Base-by-base conservation (phyloP, 2,329 filamentous ascomycete species). In the Magnaporthiopsis rhizophila region DNA sequence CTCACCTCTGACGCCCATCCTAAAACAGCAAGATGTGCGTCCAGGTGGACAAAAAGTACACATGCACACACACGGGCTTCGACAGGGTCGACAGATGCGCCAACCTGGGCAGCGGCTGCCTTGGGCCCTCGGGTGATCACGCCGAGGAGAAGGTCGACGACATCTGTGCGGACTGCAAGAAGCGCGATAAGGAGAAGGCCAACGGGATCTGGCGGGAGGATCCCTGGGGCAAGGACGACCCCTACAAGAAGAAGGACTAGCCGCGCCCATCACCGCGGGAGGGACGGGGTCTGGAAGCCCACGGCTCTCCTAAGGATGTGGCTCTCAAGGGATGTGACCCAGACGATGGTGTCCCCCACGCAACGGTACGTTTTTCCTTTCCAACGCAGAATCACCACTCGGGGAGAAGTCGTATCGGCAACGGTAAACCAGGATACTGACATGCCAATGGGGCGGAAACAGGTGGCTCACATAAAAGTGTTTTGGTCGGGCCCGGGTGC, bases 51-150 rank as follows among this genome's bases (percentile, higher is more conserved):
- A 63, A 50, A 56, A 62, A 71, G 34, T 72, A 65, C 62, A 64
- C 38, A 21, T 72, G 71, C 65, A 68, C 67, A 32, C 70, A 72
- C 64, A 69, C 38, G 65, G 65, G 66, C 64, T 70, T 72, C 65
- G 66, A 66, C 62, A 67, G 66, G 59, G 68, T 71, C 63, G 67
- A 71, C 64, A 69, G 68, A 61, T 72, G 71, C 65, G 24, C 61
- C 61, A 59, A 67, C 58, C 68, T 72, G 50, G 70, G 70, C 18
- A 61, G 60, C 38, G 66, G 65, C 13, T 72, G 70, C 64, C 66
- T 69, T 64, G 71, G 70, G 13, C 67, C 70, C 7, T 65, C 67
- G 30, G 66, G 66, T 3, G 67, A 67, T n/a, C 71, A 72, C 65
- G 58, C 61, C 13, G 66, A 70, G 26, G 61, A 65, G 6, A 11